phyloP scores from a whole-genome alignment of 345 rosid genomes.

The Dipteronia dyeriana region DNA sequence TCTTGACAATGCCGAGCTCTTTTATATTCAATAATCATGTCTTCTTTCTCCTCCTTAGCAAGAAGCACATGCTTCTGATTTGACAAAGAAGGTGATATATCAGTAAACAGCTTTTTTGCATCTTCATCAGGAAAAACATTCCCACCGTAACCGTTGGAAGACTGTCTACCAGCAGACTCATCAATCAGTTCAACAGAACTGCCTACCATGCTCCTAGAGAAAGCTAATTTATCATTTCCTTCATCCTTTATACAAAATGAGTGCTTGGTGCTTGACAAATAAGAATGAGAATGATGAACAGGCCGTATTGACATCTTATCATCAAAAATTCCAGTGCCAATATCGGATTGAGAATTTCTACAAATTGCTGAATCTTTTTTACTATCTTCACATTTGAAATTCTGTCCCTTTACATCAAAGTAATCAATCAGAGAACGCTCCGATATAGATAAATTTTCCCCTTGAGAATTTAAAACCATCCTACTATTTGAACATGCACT shows the following conservation, averaged over 20 bases:
- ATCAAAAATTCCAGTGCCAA: conserved; percentile 30
- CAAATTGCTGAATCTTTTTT: conserved; percentile 29
- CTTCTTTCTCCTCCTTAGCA: conserved; percentile 31
- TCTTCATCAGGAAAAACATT: conserved; percentile 35
- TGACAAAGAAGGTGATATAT: conserved; percentile 22
- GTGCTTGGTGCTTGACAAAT: conserved; percentile 25
- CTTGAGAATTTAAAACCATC: conserved; percentile 36
- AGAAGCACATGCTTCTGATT: conserved; percentile 19
- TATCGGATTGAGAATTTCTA: conserved; percentile 31
- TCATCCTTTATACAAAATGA: conserved; percentile 30
- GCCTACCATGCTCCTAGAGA: conserved; percentile 28
- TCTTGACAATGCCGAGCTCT: conserved; percentile 30
- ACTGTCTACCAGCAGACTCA: conserved; percentile 20
- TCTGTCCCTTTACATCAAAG: conserved; percentile 33
- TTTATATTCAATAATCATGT: conserved; percentile 27
- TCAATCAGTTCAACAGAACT: conserved; percentile 33
- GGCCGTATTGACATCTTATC: conserved; percentile 29
- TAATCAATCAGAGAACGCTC: conserved; percentile 37
- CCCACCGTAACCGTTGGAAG: conserved; percentile 24
- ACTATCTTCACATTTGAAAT: conserved; percentile 35
- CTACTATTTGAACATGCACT: conserved; percentile 37
- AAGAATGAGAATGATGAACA: conserved; percentile 26
- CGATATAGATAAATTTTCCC: conserved; percentile 31
- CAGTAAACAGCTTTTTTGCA: conserved; percentile 32
- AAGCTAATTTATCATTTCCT: conserved; percentile 26